Evolutionary conservation across 129 eudicot species (phyloP).

Genomic region (Tagetes erecta): DNA sequence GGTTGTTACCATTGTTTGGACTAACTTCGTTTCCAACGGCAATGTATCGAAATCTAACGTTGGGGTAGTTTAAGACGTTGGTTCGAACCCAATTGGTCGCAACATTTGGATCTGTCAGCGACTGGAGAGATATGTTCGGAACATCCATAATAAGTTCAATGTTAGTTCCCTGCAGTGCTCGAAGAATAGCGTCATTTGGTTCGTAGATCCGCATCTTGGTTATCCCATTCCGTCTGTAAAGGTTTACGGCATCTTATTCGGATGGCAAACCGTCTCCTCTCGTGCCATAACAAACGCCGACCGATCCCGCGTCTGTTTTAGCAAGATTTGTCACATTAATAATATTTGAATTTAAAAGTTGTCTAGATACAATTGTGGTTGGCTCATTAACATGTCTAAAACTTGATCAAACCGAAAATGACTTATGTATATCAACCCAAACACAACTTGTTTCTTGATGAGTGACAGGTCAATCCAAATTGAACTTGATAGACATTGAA

Average conservation of each 20-base stretch:
- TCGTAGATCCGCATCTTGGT: slow-evolving; percentile 38
- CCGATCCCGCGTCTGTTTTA: slow-evolving; percentile 29
- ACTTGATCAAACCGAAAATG: too few species aligned
- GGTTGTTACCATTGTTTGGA: slow-evolving; percentile 21
- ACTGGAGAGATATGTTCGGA: slow-evolving; percentile 31
- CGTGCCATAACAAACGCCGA: slow-evolving; percentile 45
- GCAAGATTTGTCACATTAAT: too few species aligned
- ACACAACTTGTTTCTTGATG: too few species aligned
- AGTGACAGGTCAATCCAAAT: too few species aligned
- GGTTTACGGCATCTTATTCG: slow-evolving; percentile 30
- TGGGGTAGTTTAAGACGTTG: slow-evolving; percentile 25
- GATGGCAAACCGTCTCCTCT: slow-evolving; percentile 36
- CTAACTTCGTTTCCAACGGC: slow-evolving; percentile 45
- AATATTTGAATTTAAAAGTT: too few species aligned
- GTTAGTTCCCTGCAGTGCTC: slow-evolving; percentile 39
- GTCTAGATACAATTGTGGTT: too few species aligned
- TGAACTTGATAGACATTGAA: too few species aligned
- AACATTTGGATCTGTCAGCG: slow-evolving; percentile 14
- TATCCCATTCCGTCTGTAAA: slow-evolving; percentile 28
- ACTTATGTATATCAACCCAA: too few species aligned
- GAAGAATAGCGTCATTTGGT: slow-evolving; percentile 30
- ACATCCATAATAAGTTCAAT: slow-evolving; percentile 41
- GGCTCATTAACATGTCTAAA: too few species aligned
- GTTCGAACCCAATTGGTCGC: slow-evolving; percentile 43
- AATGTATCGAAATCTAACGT: slow-evolving; percentile 30